Conservation (phyloP, 345 rosid genomes). For the Boechera stricta region DNA sequence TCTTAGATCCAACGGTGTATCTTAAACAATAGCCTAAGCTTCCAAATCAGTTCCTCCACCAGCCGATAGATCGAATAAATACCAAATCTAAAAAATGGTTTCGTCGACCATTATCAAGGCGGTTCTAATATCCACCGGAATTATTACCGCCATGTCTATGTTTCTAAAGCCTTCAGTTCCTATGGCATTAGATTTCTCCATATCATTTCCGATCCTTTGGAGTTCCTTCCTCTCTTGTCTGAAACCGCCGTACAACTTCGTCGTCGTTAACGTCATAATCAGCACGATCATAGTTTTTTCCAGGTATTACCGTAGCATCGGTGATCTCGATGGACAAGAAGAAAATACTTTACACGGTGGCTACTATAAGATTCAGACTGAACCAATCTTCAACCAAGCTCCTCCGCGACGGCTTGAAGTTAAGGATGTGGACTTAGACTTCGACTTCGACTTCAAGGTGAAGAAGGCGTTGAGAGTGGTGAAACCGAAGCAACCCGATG, state of each 20-base stretch:
- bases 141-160: slow-evolving; percentile 43
- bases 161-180: slow-evolving; percentile 50
- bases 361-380: background rate
- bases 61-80: background rate
- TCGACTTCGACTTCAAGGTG: background rate
- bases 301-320: slow-evolving; percentile 36
- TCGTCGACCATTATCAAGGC: slow-evolving; percentile 38
- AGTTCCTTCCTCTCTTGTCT: slow-evolving; percentile 34
- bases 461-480: slow-evolving; percentile 33
- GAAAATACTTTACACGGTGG: background rate
- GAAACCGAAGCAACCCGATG: slow-evolving; percentile 28
- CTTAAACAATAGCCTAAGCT: too few relatives aligned
- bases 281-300: slow-evolving; percentile 60
- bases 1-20: too few relatives aligned
- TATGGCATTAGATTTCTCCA: slow-evolving; percentile 43
- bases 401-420: background rate
- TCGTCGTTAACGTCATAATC: slow-evolving; percentile 61
- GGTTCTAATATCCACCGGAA: slow-evolving; percentile 49
- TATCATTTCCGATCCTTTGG: slow-evolving; percentile 51
- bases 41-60: too few relatives aligned
- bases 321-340: background rate
- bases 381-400: background rate
- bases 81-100: slow-evolving; percentile 36
- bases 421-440: background rate
- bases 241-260: slow-evolving; percentile 43